These are phyloP conservation scores for Viridothelium virens DNA, from an alignment of 495 filamentous ascomycete genomes.

Conservation along the genomic window DNA sequence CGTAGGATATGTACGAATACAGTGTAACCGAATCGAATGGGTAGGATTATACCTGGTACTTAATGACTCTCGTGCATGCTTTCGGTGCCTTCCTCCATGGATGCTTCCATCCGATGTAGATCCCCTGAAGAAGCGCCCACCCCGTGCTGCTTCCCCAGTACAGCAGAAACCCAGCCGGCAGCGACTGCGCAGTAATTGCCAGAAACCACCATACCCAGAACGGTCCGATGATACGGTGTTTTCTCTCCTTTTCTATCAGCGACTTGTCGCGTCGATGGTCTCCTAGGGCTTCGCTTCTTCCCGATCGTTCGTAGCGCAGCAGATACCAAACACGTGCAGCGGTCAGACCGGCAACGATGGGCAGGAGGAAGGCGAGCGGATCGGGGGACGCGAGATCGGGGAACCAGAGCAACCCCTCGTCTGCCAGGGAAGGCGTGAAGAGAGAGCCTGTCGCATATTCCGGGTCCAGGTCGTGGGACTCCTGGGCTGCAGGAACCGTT, in stretches of 20 bases:
- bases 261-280: too few species aligned
- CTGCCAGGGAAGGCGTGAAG: slow-evolving; percentile 50
- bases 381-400: slow-evolving; percentile 65
- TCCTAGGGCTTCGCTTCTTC: too few species aligned
- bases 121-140: neutral
- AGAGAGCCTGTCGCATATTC: neutral
- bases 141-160: neutral
- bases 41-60: neutral
- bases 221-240: neutral
- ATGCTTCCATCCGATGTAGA: neutral
- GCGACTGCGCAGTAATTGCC: neutral
- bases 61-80: neutral
- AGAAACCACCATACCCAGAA: neutral
- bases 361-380: slow-evolving; percentile 57
- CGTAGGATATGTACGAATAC: neutral
- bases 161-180: neutral
- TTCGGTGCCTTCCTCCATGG: neutral
- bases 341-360: neutral
- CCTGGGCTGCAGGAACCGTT: neutral
- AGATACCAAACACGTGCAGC: neutral
- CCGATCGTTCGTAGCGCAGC: neutral
- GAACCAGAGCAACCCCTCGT: slow-evolving; percentile 77
- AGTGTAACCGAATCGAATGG: neutral
- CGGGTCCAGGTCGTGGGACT: neutral
- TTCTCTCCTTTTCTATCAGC: too few species aligned